phyloP scores from a whole-genome alignment of 257 asterid genomes.

The Scutellaria minor region DNA sequence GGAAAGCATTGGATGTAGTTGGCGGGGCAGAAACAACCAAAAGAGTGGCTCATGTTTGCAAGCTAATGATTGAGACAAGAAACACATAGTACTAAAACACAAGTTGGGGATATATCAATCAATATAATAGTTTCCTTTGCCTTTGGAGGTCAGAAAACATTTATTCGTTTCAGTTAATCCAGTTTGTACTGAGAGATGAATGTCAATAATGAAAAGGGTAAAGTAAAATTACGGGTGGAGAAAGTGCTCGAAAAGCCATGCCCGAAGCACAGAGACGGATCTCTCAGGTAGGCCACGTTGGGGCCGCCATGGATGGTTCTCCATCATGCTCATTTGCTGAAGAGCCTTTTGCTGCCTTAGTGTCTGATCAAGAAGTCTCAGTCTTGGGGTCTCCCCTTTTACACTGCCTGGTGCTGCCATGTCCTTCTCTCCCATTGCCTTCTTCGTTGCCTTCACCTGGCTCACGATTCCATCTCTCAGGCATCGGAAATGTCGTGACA shows the following conservation, averaged over 20 bases:
- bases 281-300: constrained; percentile 87
- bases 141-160: constrained; percentile 6
- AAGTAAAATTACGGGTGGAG: constrained; percentile 73
- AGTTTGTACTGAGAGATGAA: constrained; percentile 7
- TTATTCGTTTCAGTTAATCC: constrained; percentile 30
- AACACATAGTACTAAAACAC: neutral
- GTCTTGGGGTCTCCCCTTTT: constrained; percentile 83
- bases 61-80: constrained; percentile 49
- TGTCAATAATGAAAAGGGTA: neutral
- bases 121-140: no score
- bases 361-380: constrained; percentile 73
- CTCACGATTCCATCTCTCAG: constrained; percentile 66
- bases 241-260: constrained; percentile 98
- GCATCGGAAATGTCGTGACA: constrained; percentile 87
- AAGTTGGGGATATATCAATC: no score
- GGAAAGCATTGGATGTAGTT: no score
- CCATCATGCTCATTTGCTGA: constrained; percentile 86
- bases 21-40: constrained; percentile 21
- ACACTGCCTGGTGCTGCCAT: constrained; percentile 49
- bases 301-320: constrained; percentile 89
- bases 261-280: constrained; percentile 74
- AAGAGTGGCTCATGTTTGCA: constrained; percentile 41
- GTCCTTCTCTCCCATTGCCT: constrained; percentile 78
- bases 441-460: constrained; percentile 65
- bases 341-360: constrained; percentile 76